Conservation (phyloP, 306 rosid genomes). For the Sesbania bispinosa region DNA sequence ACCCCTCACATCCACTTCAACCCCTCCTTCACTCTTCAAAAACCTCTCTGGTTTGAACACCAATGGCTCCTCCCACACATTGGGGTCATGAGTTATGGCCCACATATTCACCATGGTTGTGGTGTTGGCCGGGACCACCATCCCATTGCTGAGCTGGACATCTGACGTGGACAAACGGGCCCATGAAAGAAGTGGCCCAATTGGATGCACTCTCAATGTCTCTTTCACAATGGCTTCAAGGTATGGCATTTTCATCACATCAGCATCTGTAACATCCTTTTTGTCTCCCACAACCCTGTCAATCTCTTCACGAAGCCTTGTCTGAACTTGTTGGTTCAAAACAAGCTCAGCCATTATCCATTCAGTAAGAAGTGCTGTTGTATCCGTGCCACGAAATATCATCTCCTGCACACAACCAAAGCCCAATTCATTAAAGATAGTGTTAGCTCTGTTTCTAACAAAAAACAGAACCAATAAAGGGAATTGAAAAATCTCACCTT, state of each 20-base stretch:
- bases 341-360: constrained; percentile 51
- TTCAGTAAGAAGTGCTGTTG: constrained; percentile 44
- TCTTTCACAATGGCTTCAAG: constrained; percentile 44
- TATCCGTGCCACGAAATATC: constrained; percentile 56
- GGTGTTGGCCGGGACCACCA: constrained; percentile 49
- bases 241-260: constrained; percentile 33
- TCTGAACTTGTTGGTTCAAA: constrained; percentile 34
- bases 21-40: constrained; percentile 38
- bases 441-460: background rate
- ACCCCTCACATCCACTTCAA: constrained; percentile 44
- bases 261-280: constrained; percentile 22
- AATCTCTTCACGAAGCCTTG: constrained; percentile 29
- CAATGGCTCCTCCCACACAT: constrained; percentile 30
- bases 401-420: constrained; percentile 34
- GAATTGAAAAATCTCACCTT: too few relatives aligned
- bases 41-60: constrained; percentile 52
- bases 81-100: constrained; percentile 45
- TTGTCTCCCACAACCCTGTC: constrained; percentile 25
- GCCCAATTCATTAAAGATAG: background rate
- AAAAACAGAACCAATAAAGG: too few relatives aligned
- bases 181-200: constrained; percentile 59
- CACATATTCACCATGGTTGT: constrained; percentile 54
- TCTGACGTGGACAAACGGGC: constrained; percentile 54
- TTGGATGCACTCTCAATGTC: constrained; percentile 43
- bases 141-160: constrained; percentile 51